Conservation (phyloP, 1,284 basidiomycete species). For the Moesziomyces globuligerus region DNA sequence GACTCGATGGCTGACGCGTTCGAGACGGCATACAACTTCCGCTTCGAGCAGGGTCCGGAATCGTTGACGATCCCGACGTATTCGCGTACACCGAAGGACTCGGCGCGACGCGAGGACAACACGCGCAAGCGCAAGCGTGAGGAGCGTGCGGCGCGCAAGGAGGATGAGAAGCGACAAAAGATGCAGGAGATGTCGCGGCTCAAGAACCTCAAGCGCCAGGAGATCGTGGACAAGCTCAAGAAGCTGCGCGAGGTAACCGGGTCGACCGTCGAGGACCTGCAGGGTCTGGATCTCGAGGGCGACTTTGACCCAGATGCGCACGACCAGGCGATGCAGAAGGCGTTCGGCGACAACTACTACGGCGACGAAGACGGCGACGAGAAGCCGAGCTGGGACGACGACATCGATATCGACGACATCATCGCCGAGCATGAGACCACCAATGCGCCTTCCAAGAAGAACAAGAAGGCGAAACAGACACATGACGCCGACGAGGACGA, state of each 20-base stretch:
- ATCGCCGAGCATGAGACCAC: constrained; percentile 69
- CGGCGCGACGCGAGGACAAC: constrained; percentile 60
- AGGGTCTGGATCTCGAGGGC: constrained; percentile 55
- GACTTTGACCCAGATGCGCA: constrained; percentile 66
- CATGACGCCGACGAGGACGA: constrained; percentile 38
- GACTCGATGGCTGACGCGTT: constrained; percentile 65
- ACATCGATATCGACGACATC: constrained; percentile 82
- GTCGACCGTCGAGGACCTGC: constrained; percentile 50
- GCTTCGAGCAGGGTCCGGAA: constrained; percentile 62
- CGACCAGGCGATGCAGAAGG: constrained; percentile 58
- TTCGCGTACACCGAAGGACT: constrained; percentile 56
- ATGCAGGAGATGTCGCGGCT: constrained; percentile 60
- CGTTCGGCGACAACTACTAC: constrained; percentile 63
- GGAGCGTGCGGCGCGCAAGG: constrained; percentile 60
- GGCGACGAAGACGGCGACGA: constrained; percentile 51
- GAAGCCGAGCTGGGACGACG: constrained; percentile 89
- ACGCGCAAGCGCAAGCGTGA: constrained; percentile 62
- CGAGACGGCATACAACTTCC: constrained; percentile 67
- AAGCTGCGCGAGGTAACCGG: constrained; percentile 59
- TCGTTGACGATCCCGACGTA: constrained; percentile 58
- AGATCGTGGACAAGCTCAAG: constrained; percentile 62
- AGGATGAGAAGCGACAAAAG: constrained; percentile 61
- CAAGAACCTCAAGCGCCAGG: constrained; percentile 59
- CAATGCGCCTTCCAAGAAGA: constrained; percentile 70
- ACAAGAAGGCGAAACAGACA: constrained; percentile 70